Evolutionary conservation across 441 rosid species (phyloP), one percentile per base, ranked within the genome.

Genomic region (Corymbia calophylla): DNA sequence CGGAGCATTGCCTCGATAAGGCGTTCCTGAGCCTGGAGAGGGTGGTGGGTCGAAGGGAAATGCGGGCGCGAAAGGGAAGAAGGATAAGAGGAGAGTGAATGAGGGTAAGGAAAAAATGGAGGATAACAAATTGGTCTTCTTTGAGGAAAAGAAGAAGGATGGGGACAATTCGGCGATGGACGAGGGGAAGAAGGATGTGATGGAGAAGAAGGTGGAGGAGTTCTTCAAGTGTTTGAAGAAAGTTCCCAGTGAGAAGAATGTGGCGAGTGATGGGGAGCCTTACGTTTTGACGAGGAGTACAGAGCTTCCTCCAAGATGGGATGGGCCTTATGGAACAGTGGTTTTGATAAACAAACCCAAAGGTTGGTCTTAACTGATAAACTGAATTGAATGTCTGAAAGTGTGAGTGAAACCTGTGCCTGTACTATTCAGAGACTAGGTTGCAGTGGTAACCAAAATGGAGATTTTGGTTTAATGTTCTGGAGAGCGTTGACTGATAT

Each of bases 301-400:
- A 48, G 97, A 94, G 90, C 98, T 98, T 90, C 99, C 99, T 89
- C 93, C 98, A 17, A 92, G 91, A 60, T 98, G 99, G 99, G 98
- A 97, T 92, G 96, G 94, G 90, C 97, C 97, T 70, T 73, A 94
- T 73, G 99, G 99, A 87, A 96, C 99, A 2, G 96, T 98, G 60
- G 93, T 96, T 89, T 95, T 97, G 95, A 95, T 98, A 60, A 97
- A 96, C 91, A 97, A 98, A 94, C 99, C 99, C 62, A 97, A 95
- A 95, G 99, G 99, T 95, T 80, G 92, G 93, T 86, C 53, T 19
- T 80, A 53, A 53, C 64, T 44, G 51, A 77, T 77, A 23, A 25
- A 44, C n/a, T 44, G 29, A 44, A 14, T 77, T 23, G 84, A 39
- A 23, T 77, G 84, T 77, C 84, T 77, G 14, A 44, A 77, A 44